Percentiles rank a stretch among this genome's conserved stretches.
These are phyloP conservation scores for Xylaria sp. DNA, from an alignment of 2,329 filamentous ascomycete species.

Conservation along the genomic window DNA sequence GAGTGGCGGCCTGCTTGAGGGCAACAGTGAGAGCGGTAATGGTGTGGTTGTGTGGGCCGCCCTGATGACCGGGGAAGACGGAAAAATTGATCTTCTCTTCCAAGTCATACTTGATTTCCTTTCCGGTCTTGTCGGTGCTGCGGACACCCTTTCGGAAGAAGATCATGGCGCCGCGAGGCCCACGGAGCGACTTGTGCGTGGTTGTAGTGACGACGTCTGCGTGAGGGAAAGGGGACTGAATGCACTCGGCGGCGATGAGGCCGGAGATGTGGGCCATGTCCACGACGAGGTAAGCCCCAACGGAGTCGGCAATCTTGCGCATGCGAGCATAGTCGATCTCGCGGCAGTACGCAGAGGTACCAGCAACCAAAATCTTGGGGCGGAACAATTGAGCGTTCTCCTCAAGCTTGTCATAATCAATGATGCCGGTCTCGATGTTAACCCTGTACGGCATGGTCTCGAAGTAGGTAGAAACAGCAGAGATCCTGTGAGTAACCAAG, in stretches of 20 bases:
- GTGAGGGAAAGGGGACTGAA: conserved; percentile 90
- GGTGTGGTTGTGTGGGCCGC: conserved; percentile 99
- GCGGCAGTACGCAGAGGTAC: conserved; percentile 97
- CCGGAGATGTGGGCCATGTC: conserved; percentile 99
- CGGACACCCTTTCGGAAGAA: conserved; percentile 99
- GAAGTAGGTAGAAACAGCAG: conserved; percentile 97
- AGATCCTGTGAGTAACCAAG: conserved; percentile 71
- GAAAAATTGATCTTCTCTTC: conserved; percentile 98
- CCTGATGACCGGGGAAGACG: conserved; percentile 98
- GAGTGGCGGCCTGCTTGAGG: conserved; percentile 88
- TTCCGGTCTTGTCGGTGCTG: conserved; percentile 90
- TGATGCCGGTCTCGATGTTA: conserved; percentile 88
- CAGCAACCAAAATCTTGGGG: conserved; percentile 94
- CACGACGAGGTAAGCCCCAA: conserved; percentile 93
- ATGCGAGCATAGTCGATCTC: conserved; percentile 97
- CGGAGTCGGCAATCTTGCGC: conserved; percentile 92
- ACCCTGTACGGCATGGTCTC: conserved; percentile 98
- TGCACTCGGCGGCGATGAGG: conserved; percentile 90
- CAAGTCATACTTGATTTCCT: conserved; percentile 90
- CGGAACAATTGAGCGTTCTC: conserved; percentile 92
- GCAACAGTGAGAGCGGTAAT: conserved; percentile 97
- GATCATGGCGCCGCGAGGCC: conserved; percentile 98
- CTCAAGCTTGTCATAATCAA: conserved; percentile 94
- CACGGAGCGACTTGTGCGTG: conserved; percentile 98
- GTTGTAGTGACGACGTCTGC: conserved; percentile 98